A percentile compares a stretch with the other conserved stretches of the same genome.
Evolutionary conservation across 2,329 filamentous ascomycete species (phyloP).

Genomic region (Beauveria pseudobassiana): DNA sequence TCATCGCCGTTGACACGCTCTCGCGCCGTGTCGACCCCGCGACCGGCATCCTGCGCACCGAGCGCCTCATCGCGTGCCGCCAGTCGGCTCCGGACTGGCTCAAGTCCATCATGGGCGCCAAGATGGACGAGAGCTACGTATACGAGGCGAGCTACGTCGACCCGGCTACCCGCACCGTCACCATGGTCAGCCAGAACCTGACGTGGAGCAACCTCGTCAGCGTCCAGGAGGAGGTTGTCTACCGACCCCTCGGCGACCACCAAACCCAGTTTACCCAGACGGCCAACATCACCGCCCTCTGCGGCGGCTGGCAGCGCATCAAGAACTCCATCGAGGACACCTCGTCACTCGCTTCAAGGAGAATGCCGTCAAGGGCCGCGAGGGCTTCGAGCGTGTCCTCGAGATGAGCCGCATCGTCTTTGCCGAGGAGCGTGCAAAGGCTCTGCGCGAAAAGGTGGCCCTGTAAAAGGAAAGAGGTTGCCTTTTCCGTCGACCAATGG

Average conservation of each 20-base stretch:
- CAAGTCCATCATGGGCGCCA: slow-evolving; percentile 64
- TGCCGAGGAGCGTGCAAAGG: slow-evolving; percentile 71
- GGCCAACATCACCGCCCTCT: slow-evolving; percentile 87
- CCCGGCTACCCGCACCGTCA: slow-evolving; percentile 73
- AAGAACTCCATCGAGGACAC: slow-evolving; percentile 94
- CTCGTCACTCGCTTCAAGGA: slow-evolving; percentile 84
- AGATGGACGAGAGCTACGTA: slow-evolving; percentile 75
- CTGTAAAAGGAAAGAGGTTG: not conserved
- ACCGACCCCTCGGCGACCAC: slow-evolving; percentile 52
- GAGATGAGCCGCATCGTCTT: slow-evolving; percentile 91
- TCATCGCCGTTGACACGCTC: slow-evolving; percentile 90
- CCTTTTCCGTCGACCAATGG: too few species aligned
- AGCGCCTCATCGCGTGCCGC: slow-evolving; percentile 55
- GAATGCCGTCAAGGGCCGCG: slow-evolving; percentile 82
- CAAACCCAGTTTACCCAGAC: slow-evolving; percentile 81
- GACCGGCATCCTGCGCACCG: slow-evolving; percentile 54
- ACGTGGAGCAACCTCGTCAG: slow-evolving; percentile 86
- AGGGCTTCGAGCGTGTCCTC: slow-evolving; percentile 91
- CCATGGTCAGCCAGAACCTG: slow-evolving; percentile 93
- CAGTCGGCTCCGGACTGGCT: slow-evolving; percentile 71
- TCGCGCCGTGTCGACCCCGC: slow-evolving; percentile 53
- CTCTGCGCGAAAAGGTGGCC: slow-evolving; percentile 3
- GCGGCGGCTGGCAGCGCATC: slow-evolving; percentile 94
- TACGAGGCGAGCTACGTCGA: slow-evolving; percentile 97
- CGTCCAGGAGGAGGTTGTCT: slow-evolving; percentile 88